These are phyloP conservation scores for Diaporthe eres DNA, from an alignment of 2,329 filamentous ascomycete genomes.

Conservation along the genomic window DNA sequence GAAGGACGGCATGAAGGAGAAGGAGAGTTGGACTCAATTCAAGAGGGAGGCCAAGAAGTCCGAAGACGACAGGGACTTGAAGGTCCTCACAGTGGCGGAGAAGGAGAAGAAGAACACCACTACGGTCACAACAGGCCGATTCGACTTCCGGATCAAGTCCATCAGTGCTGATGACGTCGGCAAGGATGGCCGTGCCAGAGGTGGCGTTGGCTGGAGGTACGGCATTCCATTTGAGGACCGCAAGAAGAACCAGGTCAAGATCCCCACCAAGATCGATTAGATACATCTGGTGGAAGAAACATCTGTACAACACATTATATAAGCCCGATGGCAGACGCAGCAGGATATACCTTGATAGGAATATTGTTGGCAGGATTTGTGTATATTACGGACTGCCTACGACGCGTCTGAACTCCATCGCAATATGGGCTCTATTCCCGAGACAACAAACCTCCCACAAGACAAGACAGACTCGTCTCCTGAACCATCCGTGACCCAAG, in stretches of 20 bases:
- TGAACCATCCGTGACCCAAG: neutral
- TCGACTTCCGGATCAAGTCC: conserved; percentile 74
- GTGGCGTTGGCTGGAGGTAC: conserved; percentile 73
- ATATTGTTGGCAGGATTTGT: neutral
- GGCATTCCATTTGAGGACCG: conserved; percentile 75
- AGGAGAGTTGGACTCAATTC: conserved; percentile 58
- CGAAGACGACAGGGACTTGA: conserved; percentile 58
- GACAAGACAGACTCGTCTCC: neutral
- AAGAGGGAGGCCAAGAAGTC: conserved; percentile 54
- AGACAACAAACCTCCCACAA: neutral
- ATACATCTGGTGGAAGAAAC: neutral
- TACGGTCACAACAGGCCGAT: conserved; percentile 65
- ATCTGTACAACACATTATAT: conserved; percentile 1
- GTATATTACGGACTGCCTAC: neutral
- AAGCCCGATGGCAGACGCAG: conserved; percentile 46
- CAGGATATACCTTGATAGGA: neutral
- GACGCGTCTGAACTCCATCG: conserved; percentile 10
- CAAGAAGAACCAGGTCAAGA: conserved; percentile 75
- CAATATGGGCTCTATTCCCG: neutral
- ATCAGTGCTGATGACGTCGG: conserved; percentile 71
- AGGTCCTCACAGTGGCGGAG: conserved; percentile 52
- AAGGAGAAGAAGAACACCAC: conserved; percentile 58
- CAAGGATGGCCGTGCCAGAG: conserved; percentile 63
- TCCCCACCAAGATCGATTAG: conserved; percentile 70
- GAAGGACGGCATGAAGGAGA: conserved; percentile 52